Percentiles rank a stretch among this genome's conserved stretches.
Evolutionary conservation across 2,329 filamentous ascomycete species (phyloP).

Genomic region (Alternaria hordeiaustralica): DNA sequence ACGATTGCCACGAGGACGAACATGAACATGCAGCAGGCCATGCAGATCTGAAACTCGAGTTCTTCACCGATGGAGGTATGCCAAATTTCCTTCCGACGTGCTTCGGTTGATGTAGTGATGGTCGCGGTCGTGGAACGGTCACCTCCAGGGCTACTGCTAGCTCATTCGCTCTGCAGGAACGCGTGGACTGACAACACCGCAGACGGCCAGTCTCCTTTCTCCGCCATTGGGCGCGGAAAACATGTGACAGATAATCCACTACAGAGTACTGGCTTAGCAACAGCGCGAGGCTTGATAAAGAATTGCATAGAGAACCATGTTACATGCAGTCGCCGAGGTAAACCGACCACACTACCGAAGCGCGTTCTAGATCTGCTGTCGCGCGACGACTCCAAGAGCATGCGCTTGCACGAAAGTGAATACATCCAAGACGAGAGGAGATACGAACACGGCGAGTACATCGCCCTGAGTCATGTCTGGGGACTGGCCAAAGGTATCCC

Average conservation of each 20-base stretch:
- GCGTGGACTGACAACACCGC: slow-evolving; percentile 20
- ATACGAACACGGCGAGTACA: slow-evolving; percentile 42
- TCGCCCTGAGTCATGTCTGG: slow-evolving; percentile 44
- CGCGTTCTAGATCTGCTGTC: slow-evolving; percentile 39
- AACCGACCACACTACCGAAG: slow-evolving; percentile 34
- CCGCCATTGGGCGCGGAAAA: slow-evolving; percentile 43
- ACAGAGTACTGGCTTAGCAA: slow-evolving; percentile 36
- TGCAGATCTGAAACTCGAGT: slow-evolving; percentile 46
- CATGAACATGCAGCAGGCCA: slow-evolving; percentile 30
- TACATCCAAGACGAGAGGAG: slow-evolving; percentile 32
- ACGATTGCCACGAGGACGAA: slow-evolving; percentile 27
- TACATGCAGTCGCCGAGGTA: slow-evolving; percentile 32
- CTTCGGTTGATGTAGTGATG: neutral
- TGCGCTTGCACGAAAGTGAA: slow-evolving; percentile 38
- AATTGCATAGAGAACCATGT: slow-evolving; percentile 40
- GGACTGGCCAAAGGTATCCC: slow-evolving; percentile 35
- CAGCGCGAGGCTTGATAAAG: slow-evolving; percentile 35
- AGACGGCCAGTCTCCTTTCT: slow-evolving; percentile 45
- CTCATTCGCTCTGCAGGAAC: neutral
- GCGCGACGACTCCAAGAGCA: slow-evolving; percentile 36
- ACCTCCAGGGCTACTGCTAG: slow-evolving; percentile 2
- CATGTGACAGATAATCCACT: slow-evolving; percentile 39
- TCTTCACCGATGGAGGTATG: slow-evolving; percentile 47
- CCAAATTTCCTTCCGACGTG: neutral
- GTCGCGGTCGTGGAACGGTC: neutral